Conservation (phyloP, 345 rosid species). For the Murraya koenigii region DNA sequence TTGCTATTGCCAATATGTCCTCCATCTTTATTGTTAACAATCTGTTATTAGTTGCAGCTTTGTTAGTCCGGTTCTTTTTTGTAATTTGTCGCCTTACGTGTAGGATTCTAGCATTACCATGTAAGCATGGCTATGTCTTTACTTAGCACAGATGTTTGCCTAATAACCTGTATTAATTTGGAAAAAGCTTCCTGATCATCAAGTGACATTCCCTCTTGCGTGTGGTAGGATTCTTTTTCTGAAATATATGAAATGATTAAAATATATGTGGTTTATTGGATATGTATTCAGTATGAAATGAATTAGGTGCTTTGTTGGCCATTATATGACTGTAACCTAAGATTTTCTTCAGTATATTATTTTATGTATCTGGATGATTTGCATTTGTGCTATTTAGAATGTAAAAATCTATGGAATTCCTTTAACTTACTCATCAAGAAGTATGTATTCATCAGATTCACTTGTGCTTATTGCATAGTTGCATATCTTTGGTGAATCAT, state of each 20-base stretch:
- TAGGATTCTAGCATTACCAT: background rate
- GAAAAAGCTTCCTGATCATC: background rate
- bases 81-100: background rate
- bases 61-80: background rate
- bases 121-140: background rate
- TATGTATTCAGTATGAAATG: background rate
- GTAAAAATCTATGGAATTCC: background rate
- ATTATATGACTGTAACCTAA: background rate
- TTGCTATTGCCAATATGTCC: background rate
- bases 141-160: background rate
- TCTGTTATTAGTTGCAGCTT: background rate
- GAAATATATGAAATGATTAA: background rate
- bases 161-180: background rate
- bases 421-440: background rate
- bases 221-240: background rate
- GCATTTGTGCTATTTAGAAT: background rate
- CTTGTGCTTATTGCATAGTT: background rate
- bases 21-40: background rate
- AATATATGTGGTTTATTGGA: background rate
- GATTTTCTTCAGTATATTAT: background rate
- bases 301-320: background rate
- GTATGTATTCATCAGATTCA: background rate
- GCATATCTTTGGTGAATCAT: background rate
- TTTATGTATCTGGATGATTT: background rate
- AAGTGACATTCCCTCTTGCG: background rate